A percentile compares a stretch with the other conserved stretches of the same genome.
Conservation (phyloP, 2,329 filamentous ascomycete genomes). For the Aspergillus neotritici region DNA sequence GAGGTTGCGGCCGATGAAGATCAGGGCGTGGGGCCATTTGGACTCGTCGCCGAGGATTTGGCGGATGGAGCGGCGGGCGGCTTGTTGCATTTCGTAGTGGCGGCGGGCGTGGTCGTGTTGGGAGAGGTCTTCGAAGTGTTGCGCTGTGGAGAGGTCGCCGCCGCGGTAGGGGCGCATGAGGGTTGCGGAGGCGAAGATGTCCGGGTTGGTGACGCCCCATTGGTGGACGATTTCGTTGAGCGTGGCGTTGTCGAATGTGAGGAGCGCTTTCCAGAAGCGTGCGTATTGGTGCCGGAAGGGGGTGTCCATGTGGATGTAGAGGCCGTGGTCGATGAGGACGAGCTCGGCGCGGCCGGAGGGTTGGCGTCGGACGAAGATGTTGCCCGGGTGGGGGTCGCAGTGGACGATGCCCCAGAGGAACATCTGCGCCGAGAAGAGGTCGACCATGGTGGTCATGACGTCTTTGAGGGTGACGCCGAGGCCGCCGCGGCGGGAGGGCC, state of each 20-base stretch:
- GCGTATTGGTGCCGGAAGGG: slow-evolving; percentile 81
- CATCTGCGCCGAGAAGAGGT: slow-evolving; percentile 95
- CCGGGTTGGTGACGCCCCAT: slow-evolving; percentile 86
- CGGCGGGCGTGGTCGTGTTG: slow-evolving; percentile 53
- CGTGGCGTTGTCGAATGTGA: slow-evolving; percentile 86
- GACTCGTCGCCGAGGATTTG: slow-evolving; percentile 77
- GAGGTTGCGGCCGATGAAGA: slow-evolving; percentile 88
- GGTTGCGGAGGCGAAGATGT: slow-evolving; percentile 87
- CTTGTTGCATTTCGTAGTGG: slow-evolving; percentile 74
- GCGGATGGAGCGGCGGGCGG: slow-evolving; percentile 66
- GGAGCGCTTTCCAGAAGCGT: slow-evolving; percentile 85
- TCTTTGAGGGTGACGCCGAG: slow-evolving; percentile 76
- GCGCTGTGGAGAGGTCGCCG: slow-evolving; percentile 62
- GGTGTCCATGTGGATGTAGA: slow-evolving; percentile 87
- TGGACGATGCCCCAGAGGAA: slow-evolving; percentile 95
- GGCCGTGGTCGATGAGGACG: slow-evolving; percentile 92
- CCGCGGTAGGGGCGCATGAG: slow-evolving; percentile 87
- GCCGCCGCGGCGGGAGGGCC: slow-evolving; percentile 65
- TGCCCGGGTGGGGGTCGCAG: slow-evolving; percentile 94
- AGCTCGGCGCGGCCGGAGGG: slow-evolving; percentile 80
- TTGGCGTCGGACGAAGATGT: slow-evolving; percentile 87
- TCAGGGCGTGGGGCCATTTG: slow-evolving; percentile 82
- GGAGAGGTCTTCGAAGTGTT: slow-evolving; percentile 47
- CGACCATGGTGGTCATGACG: slow-evolving; percentile 94
- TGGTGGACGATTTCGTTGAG: slow-evolving; percentile 64